Evolutionary conservation across 768 basidiomycete species (phyloP).

Genomic region (Suillus decipiens): DNA sequence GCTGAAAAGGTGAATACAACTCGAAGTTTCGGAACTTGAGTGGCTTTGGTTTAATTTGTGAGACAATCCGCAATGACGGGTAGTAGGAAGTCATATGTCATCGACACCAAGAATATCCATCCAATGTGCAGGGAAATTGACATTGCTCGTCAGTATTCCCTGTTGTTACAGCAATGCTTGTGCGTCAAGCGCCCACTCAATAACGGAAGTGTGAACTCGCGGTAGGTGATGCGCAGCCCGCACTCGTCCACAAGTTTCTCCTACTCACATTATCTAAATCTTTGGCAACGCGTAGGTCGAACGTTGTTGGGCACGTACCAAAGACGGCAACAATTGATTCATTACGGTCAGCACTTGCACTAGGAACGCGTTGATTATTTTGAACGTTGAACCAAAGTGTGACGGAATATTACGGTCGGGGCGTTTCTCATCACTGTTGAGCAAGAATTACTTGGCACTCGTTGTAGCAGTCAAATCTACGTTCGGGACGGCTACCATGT

Average conservation of each 20-base stretch:
- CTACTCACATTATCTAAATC: not conserved
- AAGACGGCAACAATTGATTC: not conserved
- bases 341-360: not conserved
- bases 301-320: not conserved
- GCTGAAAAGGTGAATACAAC: slow-evolving; percentile 10
- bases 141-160: not conserved
- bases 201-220: not conserved
- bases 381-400: not conserved
- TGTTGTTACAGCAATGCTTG: not conserved
- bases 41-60: not conserved
- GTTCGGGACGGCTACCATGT: too few relatives aligned
- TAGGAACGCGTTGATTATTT: not conserved
- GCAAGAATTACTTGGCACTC: not conserved
- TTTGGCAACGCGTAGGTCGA: not conserved
- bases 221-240: slow-evolving; percentile 1
- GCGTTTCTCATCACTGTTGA: not conserved
- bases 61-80: not conserved
- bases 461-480: too few relatives aligned
- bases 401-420: not conserved
- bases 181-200: not conserved
- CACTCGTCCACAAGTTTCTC: not conserved
- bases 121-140: not conserved
- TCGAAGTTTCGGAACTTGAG: not conserved
- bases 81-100: not conserved
- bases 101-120: not conserved